Conservation (phyloP, 169 alveolate species). For the Plasmodium gaboni region DNA sequence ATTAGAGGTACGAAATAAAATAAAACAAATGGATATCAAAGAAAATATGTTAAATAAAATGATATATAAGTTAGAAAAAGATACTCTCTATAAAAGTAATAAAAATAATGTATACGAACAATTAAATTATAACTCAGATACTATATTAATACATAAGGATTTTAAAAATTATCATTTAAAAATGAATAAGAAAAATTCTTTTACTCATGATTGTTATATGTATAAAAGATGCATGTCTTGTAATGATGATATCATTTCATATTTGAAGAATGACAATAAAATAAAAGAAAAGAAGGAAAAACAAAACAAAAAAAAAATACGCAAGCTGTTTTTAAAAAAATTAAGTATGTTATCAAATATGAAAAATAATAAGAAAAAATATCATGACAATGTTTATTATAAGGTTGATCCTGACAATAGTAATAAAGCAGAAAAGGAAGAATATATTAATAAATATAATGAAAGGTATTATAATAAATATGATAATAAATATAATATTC, state of each 20-base stretch:
- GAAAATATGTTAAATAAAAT: background rate
- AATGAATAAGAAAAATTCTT: background rate
- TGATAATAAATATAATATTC: too few species aligned
- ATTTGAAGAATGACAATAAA: background rate
- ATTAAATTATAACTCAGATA: conserved; percentile 23
- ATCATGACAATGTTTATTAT: too few species aligned
- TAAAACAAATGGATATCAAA: conserved; percentile 4
- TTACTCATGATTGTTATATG: background rate
- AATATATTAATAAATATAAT: too few species aligned
- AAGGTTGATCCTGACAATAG: too few species aligned
- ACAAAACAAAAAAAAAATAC: conserved; percentile 14
- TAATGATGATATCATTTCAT: conserved; percentile 16
- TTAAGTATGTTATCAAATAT: background rate
- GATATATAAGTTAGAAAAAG: background rate
- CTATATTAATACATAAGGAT: conserved; percentile 15
- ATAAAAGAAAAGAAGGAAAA: conserved; percentile 21
- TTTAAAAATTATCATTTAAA: background rate
- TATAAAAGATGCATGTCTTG: conserved; percentile 37
- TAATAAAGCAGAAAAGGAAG: too few species aligned
- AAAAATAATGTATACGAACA: background rate
- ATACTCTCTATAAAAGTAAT: background rate
- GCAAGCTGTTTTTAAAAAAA: conserved; percentile 15
- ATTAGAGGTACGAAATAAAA: conserved; percentile 6
- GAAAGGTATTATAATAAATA: too few species aligned
- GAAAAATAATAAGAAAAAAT: background rate